A percentile compares a stretch with the other conserved stretches of the same genome.
Evolutionary conservation across 192 early-diverging fungal species (phyloP).

Genomic region (Funneliformis geosporum): DNA sequence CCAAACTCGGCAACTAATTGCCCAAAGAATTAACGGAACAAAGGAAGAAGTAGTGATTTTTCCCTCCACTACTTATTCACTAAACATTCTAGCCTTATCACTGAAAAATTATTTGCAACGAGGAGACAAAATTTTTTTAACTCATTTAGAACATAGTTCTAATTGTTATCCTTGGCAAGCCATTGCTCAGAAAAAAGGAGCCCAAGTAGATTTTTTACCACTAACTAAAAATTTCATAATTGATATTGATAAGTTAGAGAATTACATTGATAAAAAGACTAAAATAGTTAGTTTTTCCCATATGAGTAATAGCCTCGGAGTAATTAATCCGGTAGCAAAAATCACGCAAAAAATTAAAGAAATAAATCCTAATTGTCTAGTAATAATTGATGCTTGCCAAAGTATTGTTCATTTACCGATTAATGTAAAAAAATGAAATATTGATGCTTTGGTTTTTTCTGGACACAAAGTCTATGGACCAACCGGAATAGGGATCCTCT

Average conservation of each 20-base stretch:
- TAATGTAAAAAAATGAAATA: conserved; percentile 22
- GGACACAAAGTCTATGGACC: conserved; percentile 26
- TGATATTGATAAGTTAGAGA: conserved; percentile 18
- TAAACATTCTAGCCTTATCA: too few species aligned
- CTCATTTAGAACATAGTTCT: conserved; percentile 30
- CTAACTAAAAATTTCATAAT: neutral
- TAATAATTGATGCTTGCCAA: conserved; percentile 28
- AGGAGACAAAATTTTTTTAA: conserved; percentile 19
- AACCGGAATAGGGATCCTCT: conserved; percentile 17
- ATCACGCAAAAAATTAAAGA: conserved; percentile 23
- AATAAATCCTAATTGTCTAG: conserved; percentile 27
- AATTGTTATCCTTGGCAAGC: conserved; percentile 25
- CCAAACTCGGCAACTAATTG: conserved; percentile 5
- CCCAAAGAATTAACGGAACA: conserved; percentile 17
- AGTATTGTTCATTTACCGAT: conserved; percentile 20
- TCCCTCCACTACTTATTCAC: conserved; percentile 17
- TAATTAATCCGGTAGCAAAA: conserved; percentile 23
- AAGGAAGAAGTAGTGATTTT: conserved; percentile 15
- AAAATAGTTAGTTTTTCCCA: conserved; percentile 25
- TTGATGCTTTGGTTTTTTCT: conserved; percentile 30
- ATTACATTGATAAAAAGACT: conserved; percentile 20
- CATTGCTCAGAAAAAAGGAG: conserved; percentile 10
- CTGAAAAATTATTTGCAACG: conserved; percentile 19
- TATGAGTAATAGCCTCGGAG: conserved; percentile 22
- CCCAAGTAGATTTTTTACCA: conserved; percentile 12